Evolutionary conservation across 164 flowering plant species (phyloP).

Genomic region (Saururus chinensis): DNA sequence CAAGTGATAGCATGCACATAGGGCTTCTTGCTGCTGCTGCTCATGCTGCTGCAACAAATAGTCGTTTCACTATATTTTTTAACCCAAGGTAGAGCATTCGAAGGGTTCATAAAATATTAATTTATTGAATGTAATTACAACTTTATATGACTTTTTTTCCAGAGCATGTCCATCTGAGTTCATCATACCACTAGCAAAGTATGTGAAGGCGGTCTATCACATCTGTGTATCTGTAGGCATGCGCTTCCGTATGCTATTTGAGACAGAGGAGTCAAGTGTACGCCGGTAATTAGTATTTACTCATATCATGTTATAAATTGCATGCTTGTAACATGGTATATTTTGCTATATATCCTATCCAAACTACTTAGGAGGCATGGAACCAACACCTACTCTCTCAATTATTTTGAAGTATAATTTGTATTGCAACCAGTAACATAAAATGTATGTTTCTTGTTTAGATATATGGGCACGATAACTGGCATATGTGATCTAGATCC

Average conservation of each 20-base stretch:
- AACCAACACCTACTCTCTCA: too few species aligned
- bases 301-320: not conserved
- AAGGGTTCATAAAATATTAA: too few species aligned
- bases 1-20: conserved; percentile 94
- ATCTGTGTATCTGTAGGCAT: conserved; percentile 96
- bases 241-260: conserved; percentile 93
- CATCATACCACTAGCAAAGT: conserved; percentile 77
- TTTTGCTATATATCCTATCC: too few species aligned
- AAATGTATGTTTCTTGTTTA: conserved; percentile 13
- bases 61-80: conserved; percentile 84
- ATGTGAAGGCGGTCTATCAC: conserved; percentile 74
- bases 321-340: not conserved
- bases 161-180: conserved; percentile 94
- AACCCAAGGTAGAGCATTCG: conserved; percentile 61
- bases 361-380: too few species aligned
- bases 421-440: too few species aligned
- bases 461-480: conserved; percentile 90
- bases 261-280: conserved; percentile 89
- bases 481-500: conserved; percentile 83
- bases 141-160: conserved; percentile 6
- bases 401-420: not conserved
- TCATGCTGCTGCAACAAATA: conserved; percentile 90
- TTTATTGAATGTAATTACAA: not conserved
- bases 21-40: conserved; percentile 98
- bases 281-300: conserved; percentile 38